Evolutionary conservation across 2,329 filamentous ascomycete genomes (phyloP).

Genomic region (Teratosphaeria viscida): DNA sequence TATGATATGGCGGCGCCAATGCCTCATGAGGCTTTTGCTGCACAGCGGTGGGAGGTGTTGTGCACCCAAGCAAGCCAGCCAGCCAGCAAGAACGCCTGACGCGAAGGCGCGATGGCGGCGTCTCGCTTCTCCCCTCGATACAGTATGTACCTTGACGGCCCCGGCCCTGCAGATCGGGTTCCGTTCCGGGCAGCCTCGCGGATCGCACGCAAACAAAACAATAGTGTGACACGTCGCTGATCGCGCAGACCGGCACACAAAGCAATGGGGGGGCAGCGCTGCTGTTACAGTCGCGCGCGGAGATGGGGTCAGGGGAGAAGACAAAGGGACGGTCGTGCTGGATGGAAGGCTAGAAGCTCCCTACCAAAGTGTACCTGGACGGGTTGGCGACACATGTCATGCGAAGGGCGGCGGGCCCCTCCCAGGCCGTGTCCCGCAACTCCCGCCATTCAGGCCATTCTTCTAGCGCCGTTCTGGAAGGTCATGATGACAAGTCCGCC

Average conservation of each 20-base stretch:
- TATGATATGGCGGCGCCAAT: neutral
- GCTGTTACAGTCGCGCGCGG: neutral
- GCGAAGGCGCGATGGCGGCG: neutral
- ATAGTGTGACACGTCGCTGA: neutral
- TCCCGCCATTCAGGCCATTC: no score
- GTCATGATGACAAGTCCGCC: neutral
- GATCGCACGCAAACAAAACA: neutral
- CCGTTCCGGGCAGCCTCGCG: neutral
- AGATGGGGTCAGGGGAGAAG: neutral
- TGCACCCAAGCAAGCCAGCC: neutral
- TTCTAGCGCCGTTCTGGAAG: neutral
- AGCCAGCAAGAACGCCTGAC: neutral
- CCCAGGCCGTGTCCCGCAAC: neutral
- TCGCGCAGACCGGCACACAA: neutral
- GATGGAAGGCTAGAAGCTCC: neutral
- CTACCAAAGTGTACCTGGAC: no score
- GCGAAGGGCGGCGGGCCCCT: neutral
- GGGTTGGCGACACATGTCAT: neutral
- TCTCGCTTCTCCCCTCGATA: neutral
- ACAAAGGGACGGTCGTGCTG: neutral
- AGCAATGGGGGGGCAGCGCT: neutral
- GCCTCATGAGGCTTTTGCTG: neutral
- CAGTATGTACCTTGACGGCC: no score
- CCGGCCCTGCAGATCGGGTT: neutral
- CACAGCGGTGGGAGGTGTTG: neutral